Evolutionary conservation across 1,284 basidiomycete genomes (phyloP), one percentile per base, ranked within the genome.

Genomic region (Cutaneotrichosporon cavernicola): DNA sequence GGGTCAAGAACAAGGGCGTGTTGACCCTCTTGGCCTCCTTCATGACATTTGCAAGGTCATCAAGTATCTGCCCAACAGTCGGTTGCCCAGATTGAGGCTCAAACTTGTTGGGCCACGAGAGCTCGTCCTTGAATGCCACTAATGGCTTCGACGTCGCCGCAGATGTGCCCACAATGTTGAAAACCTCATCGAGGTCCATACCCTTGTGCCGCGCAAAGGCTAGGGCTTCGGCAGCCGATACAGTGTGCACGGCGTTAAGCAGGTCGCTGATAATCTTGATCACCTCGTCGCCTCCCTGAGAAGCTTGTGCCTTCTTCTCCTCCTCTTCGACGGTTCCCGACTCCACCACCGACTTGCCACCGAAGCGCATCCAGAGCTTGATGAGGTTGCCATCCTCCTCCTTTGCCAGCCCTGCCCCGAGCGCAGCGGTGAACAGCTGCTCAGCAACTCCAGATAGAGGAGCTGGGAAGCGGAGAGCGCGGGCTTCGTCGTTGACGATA

Each of bases 201-300:
- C 69, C 69, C 61, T 79, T 76, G 47, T 72, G 72, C 11, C 69
- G 68, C 5, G 80, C 79, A 51, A 81, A 74, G 0, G 76, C 75
- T 36, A 80, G 67, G 0, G 76, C 79, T 65, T 81, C 80, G 11
- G 76, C 76, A n/a, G 78, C 72, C 1, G 75, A 74, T 3, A 69
- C 72, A n/a, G 80, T 65, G 65, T 81, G 76, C 14, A 80, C 68
- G 22, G 74, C 74, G 21, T 76, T 74, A 2, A 81, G 70, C 13
- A 79, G 70, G 36, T 77, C 70, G 61, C 79, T 76, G 59, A 81
- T 74, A n/a, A 65, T 66, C 70, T 71, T 74, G 51, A 72, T 63
- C 4, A 60, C 63, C 26, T 65, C 38, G 6, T 57, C 30, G 18
- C 61, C 56, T 5, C 67, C 52, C 49, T 72, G 70, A 36, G 65